phyloP scores from a whole-genome alignment of 2,329 filamentous ascomycete genomes.

The Aurifilum marmelostoma region DNA sequence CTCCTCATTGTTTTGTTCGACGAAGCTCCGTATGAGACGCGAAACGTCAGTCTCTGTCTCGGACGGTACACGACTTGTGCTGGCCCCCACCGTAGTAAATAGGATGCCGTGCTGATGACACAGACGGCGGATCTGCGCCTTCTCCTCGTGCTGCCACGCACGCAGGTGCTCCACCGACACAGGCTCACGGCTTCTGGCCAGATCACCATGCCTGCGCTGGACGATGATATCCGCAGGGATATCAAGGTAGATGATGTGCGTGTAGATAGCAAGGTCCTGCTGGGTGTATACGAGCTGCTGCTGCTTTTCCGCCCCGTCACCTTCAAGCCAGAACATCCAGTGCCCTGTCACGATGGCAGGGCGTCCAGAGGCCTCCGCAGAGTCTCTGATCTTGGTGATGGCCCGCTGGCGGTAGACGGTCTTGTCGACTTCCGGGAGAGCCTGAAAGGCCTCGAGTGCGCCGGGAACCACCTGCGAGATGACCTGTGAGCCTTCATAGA shows the following conservation, averaged over 20 bases:
- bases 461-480: neutral
- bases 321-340: neutral
- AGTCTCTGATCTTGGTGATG: neutral
- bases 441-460: neutral
- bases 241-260: neutral
- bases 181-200: neutral
- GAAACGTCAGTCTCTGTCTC: neutral
- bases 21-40: neutral
- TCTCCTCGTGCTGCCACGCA: neutral
- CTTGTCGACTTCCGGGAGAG: neutral
- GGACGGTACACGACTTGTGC: neutral
- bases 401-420: neutral
- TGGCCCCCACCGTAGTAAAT: neutral
- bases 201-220: neutral
- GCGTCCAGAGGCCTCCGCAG: neutral
- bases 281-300: neutral
- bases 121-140: neutral
- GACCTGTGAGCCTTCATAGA: constrained; percentile 4
- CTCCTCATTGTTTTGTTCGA: neutral
- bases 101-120: neutral
- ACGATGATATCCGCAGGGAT: neutral
- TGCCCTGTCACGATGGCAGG: neutral
- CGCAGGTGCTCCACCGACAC: neutral
- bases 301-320: no score
- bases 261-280: neutral